Base-by-base conservation (phyloP, 2,329 filamentous ascomycete genomes). In the Scytalidium sp. region DNA sequence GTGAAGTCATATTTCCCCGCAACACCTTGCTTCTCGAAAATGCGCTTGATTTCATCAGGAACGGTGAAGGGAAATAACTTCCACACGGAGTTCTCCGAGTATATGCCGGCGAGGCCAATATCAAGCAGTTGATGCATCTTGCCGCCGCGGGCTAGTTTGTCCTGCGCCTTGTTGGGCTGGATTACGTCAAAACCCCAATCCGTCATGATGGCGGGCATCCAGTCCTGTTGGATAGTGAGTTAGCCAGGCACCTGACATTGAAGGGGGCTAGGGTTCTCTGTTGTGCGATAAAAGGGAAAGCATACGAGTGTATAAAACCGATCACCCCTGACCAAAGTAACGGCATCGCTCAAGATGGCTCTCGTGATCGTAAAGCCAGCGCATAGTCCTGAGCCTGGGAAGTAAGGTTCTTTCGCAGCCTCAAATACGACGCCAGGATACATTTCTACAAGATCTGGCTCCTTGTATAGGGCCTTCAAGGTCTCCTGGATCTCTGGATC, bases 111-210 rank as follows among this genome's bases (percentile, higher is more conserved):
- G 74, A 94, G 89, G 1, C 88, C 87, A 7, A 85, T 80, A 27
- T 87, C 73, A 64, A 91, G 86, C 21, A 95, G 77, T 73, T 93
- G 93, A 74, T 91, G 90, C 69, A 92, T 90, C 19, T 90, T 81
- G 56, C 88, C 91, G 46, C 89, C 90, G 61, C 32, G 92, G 83
- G 69, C 92, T 87, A 58, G 91, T 68, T 52, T 3, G 3, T 21
- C 46, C 36, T 19, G 43, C 46, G 39, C 43, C 27, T 79, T 81
- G 27, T 84, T 87, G 47, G 85, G 88, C 13, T 87, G 75, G 2
- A 79, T 85, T 63, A 90, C 85, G 47, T 83, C 81, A 71, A 81
- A 91, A 8, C 89, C 90, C 88, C 88, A 95, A 68, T 89, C 32
- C 90, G 2, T 36, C n/a, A n/a, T n/a, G n/a, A n/a, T n/a, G n/a